Base-by-base conservation (phyloP, 768 basidiomycete genomes). In the Hortiboletus campestris region DNA sequence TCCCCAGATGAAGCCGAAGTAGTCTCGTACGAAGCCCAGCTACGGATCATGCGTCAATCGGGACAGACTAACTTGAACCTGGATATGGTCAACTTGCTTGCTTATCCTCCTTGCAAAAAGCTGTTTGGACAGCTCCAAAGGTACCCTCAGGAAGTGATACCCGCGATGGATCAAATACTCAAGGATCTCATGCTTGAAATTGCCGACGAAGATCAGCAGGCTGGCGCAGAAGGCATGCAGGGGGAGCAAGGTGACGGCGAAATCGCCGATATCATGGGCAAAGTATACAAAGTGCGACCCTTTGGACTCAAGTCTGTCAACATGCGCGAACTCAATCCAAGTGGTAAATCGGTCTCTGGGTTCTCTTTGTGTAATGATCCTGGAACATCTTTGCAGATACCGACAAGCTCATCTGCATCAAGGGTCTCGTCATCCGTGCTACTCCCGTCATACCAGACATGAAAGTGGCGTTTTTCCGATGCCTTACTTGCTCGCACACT, bases 391-490 rank as follows among this genome's bases (percentile, higher is more conserved):
- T 44, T 53, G 34, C 58, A 98, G 97, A 99, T 67, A 99, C 97
- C 63, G 97, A 99, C 80, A 97, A 98, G 72, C 85, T 99, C 19
- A 90, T 97, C 19, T 88, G 84, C 53, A 89, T 99, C 76, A 97
- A 96, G 70, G 97, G 97, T 54, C 84, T 99, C 8, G 94, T 98
- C 64, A 98, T 99, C 57, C 89, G 97, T 22, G 91, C 95, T 0
- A 98, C 97, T 0, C 93, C 96, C 12, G 90, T 99, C 65, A 98
- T 98, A 56, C 97, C 97, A 4, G 97, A 99, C 73, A 98, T 99
- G 97, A 95, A 96, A 74, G 85, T 85, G 61, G 97, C 96, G 20
- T 98, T 99, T 78, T 99, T 99, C 83, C 90, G 95, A 51, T 99
- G 97, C 74, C 78, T 92, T 28, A 89, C 88, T 36, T 99, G 97